Percentiles rank a stretch among this genome's conserved stretches.
Conservation (phyloP, 306 rosid species). For the Canavalia ensiformis region DNA sequence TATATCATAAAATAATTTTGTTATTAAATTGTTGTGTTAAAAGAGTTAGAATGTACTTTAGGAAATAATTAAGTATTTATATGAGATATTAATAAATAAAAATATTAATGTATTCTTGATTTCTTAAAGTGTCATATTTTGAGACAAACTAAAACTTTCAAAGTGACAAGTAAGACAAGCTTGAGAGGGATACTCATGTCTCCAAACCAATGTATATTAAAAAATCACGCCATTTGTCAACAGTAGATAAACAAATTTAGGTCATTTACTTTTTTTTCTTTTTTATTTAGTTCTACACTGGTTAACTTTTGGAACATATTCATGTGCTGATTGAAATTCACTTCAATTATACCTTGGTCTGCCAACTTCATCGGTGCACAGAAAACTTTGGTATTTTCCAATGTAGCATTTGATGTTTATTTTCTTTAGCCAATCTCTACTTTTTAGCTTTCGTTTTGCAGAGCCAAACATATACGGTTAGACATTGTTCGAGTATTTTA, state of each 20-base stretch:
- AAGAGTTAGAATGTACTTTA: too few relatives aligned
- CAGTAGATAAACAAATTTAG: not conserved
- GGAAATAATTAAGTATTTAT: too few relatives aligned
- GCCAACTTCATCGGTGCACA: not conserved
- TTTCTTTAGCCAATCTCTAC: not conserved
- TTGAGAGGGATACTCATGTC: too few relatives aligned
- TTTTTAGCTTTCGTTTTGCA: not conserved
- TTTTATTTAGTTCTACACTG: not conserved
- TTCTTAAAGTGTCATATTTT: too few relatives aligned
- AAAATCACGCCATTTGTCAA: not conserved
- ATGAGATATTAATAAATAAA: too few relatives aligned
- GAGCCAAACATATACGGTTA: slow-evolving; percentile 4
- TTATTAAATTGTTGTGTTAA: too few relatives aligned
- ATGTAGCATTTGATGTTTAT: not conserved
- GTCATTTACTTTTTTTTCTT: not conserved
- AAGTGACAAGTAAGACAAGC: too few relatives aligned
- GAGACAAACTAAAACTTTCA: too few relatives aligned
- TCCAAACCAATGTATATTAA: not conserved
- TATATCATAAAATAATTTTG: too few relatives aligned
- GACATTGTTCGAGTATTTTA: not conserved
- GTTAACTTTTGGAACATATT: not conserved
- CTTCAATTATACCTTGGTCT: not conserved
- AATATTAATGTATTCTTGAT: too few relatives aligned
- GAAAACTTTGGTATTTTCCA: not conserved
- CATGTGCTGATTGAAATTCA: not conserved